Evolutionary conservation across 495 filamentous ascomycete genomes (phyloP).

Genomic region (Friedmanniomyces endolithicus): DNA sequence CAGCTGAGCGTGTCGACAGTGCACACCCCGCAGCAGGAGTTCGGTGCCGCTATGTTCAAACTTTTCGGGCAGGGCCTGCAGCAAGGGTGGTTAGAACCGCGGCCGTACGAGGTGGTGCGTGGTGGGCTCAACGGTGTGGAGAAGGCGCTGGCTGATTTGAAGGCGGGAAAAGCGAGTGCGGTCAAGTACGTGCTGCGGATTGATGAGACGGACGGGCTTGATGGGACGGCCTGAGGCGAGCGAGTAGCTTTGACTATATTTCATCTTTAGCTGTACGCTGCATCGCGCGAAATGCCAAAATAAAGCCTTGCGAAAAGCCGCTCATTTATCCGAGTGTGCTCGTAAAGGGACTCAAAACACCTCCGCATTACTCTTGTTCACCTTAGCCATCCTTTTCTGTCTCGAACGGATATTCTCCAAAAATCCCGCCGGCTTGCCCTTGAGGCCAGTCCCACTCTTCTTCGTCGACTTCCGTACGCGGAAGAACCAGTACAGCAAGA

Average conservation of each 20-base stretch:
- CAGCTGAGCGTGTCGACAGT: not conserved
- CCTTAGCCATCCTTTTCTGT: not conserved
- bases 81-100: constrained; percentile 46
- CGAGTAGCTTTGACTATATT: not conserved
- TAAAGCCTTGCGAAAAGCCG: too few species aligned
- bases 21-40: constrained; percentile 1
- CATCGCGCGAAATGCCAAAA: too few species aligned
- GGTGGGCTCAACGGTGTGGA: constrained; percentile 46
- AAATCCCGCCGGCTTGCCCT: not conserved
- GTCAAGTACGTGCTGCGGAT: constrained; percentile 14
- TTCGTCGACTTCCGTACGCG: constrained; percentile 37
- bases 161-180: constrained; percentile 13
- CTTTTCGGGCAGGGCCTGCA: constrained; percentile 29
- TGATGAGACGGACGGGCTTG: constrained; percentile 21
- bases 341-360: not conserved
- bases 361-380: not conserved
- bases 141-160: constrained; percentile 37
- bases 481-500: constrained; percentile 66
- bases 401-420: not conserved
- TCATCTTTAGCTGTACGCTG: too few species aligned
- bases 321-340: too few species aligned
- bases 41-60: constrained; percentile 22
- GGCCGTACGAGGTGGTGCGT: constrained; percentile 45
- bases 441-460: not conserved
- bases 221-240: not conserved